phyloP scores from a whole-genome alignment of 148 eudicot species.

The Chenopodium berlandieri region DNA sequence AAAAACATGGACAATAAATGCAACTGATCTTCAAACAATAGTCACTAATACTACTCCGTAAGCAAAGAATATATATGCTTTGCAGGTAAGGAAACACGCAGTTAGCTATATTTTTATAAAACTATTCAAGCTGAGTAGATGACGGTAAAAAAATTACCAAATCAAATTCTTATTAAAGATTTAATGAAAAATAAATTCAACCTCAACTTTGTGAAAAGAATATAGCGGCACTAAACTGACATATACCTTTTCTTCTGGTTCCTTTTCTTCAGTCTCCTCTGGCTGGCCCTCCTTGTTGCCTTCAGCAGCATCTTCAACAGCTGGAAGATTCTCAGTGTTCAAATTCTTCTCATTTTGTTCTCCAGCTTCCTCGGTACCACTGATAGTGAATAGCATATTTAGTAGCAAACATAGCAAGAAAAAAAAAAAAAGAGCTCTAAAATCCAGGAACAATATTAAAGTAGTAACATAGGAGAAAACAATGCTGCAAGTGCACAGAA shows the following conservation, averaged over 20 bases:
- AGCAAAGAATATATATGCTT: background rate
- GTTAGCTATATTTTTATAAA: background rate
- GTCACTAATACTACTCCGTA: background rate
- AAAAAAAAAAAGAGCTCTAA: background rate
- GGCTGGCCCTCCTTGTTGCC: conserved; percentile 59
- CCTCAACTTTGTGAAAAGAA: background rate
- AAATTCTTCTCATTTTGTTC: conserved; percentile 54
- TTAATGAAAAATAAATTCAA: background rate
- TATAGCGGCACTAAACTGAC: background rate
- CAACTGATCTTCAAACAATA: background rate
- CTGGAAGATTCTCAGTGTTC: conserved; percentile 54
- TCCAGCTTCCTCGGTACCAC: conserved; percentile 60
- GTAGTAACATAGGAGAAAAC: background rate
- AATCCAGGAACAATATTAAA: conserved; percentile 6
- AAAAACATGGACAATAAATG: background rate
- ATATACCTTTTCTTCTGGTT: conserved; percentile 77
- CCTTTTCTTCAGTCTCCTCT: conserved; percentile 75
- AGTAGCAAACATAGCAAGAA: background rate
- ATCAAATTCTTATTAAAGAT: background rate
- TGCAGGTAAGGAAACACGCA: background rate
- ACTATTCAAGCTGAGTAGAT: background rate
- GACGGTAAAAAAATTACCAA: background rate
- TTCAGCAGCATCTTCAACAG: conserved; percentile 55
- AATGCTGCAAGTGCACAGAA: background rate
- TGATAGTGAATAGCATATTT: conserved; percentile 19